These are phyloP conservation scores for Solioccasus polychromus DNA, from an alignment of 768 basidiomycete species.

Conservation along the genomic window DNA sequence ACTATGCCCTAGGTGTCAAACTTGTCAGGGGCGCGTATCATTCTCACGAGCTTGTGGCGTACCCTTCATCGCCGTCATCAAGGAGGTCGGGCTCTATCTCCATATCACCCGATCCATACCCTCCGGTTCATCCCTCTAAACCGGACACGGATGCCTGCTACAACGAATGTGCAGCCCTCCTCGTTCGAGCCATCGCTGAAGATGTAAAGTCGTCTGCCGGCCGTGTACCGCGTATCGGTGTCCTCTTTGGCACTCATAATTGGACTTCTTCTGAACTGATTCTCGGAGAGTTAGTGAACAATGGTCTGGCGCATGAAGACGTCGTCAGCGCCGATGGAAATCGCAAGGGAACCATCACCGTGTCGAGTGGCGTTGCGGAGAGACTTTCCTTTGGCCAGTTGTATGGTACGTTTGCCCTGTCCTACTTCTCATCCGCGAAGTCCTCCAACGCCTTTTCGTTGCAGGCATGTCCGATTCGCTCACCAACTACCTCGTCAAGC, in stretches of 20 bases:
- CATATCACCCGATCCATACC: constrained; percentile 54
- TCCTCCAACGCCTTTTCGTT: background rate
- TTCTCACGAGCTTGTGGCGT: constrained; percentile 62
- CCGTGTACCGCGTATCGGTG: constrained; percentile 43
- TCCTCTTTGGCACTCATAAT: constrained; percentile 89
- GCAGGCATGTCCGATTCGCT: constrained; percentile 85
- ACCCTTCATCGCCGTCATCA: constrained; percentile 22
- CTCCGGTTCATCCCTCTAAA: constrained; percentile 72
- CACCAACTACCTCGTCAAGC: constrained; percentile 63
- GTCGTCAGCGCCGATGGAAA: constrained; percentile 4
- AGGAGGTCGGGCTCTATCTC: constrained; percentile 26
- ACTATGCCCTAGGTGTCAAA: constrained; percentile 83
- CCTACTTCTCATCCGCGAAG: background rate
- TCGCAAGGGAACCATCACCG: constrained; percentile 33
- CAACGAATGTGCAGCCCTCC: constrained; percentile 53
- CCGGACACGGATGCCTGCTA: constrained; percentile 73
- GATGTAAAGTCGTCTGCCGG: constrained; percentile 38
- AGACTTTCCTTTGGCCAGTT: constrained; percentile 77
- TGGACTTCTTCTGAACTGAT: constrained; percentile 63
- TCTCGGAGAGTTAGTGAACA: constrained; percentile 53
- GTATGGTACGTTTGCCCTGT: constrained; percentile 58
- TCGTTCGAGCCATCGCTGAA: constrained; percentile 54
- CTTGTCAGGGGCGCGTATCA: constrained; percentile 94
- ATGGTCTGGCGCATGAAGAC: constrained; percentile 43
- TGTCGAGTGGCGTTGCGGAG: constrained; percentile 57